Evolutionary conservation across 2,329 filamentous ascomycete species (phyloP).

Genomic region (Diaporthe citriasiana): DNA sequence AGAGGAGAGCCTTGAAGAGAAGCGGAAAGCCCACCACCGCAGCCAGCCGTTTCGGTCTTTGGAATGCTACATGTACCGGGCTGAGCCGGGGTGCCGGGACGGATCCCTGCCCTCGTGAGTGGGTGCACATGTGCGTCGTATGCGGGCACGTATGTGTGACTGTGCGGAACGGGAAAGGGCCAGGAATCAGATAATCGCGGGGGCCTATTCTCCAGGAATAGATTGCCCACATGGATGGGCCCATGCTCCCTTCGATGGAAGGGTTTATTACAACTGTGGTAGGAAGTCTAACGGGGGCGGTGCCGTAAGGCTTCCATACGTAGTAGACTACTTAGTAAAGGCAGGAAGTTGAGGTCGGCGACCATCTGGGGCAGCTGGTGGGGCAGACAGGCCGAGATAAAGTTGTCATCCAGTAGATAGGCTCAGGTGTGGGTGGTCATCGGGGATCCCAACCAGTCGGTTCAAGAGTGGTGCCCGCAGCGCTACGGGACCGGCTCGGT

Average conservation of each 20-base stretch:
- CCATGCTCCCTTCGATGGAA: not conserved
- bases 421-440: slow-evolving; percentile 15
- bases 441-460: slow-evolving; percentile 20
- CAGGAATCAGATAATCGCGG: not conserved
- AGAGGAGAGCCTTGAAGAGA: not conserved
- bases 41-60: slow-evolving; percentile 25
- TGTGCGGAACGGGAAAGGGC: not conserved
- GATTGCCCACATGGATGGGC: not conserved
- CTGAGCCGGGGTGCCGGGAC: slow-evolving; percentile 19
- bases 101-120: slow-evolving; percentile 3
- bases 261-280: not conserved
- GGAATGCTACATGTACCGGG: slow-evolving; percentile 10
- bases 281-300: not conserved
- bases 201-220: not conserved
- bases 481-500: slow-evolving; percentile 4
- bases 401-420: not conserved
- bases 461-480: not conserved
- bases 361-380: not conserved
- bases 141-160: no score
- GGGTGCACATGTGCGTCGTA: no score
- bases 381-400: not conserved
- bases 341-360: slow-evolving; percentile 17
- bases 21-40: not conserved
- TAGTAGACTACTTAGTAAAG: not conserved
- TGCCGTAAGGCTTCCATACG: not conserved